Percentiles rank a stretch among this genome's conserved stretches.
Evolutionary conservation across 495 filamentous ascomycete genomes (phyloP).

Genomic region (Podospora conica): DNA sequence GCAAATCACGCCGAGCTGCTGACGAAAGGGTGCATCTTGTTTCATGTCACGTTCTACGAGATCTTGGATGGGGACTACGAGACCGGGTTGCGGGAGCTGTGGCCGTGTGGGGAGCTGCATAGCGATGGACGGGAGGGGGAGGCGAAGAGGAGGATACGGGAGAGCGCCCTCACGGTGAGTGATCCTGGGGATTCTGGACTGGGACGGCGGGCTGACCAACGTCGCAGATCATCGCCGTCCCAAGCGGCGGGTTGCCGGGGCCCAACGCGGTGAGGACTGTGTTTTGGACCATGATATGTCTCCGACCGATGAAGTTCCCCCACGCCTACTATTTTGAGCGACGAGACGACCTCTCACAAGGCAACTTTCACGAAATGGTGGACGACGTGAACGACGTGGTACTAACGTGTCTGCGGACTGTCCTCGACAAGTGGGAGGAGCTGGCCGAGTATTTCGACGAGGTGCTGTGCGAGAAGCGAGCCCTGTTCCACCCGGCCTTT

Average conservation of each 20-base stretch:
- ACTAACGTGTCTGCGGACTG: not conserved
- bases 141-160: not conserved
- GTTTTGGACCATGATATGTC: conserved; percentile 3
- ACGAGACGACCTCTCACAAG: not conserved
- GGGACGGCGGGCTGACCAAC: not conserved
- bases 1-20: conserved; percentile 1
- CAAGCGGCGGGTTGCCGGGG: not conserved
- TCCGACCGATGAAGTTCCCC: not conserved
- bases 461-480: conserved; percentile 1
- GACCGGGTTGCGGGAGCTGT: not conserved
- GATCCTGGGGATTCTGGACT: too few species aligned
- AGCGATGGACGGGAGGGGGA: conserved; percentile 1
- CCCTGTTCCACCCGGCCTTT: not conserved
- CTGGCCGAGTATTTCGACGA: conserved; percentile 3
- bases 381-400: conserved; percentile 5
- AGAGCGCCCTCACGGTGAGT: not conserved
- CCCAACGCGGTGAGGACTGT: not conserved
- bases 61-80: not conserved
- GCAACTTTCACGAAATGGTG: not conserved
- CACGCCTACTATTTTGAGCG: conserved; percentile 6
- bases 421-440: conserved; percentile 3
- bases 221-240: not conserved
- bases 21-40: conserved; percentile 5
- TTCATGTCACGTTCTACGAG: conserved; percentile 8
- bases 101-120: conserved; percentile 5